Evolutionary conservation across 2,329 filamentous ascomycete genomes (phyloP).

Genomic region (Escovopsis sp.): DNA sequence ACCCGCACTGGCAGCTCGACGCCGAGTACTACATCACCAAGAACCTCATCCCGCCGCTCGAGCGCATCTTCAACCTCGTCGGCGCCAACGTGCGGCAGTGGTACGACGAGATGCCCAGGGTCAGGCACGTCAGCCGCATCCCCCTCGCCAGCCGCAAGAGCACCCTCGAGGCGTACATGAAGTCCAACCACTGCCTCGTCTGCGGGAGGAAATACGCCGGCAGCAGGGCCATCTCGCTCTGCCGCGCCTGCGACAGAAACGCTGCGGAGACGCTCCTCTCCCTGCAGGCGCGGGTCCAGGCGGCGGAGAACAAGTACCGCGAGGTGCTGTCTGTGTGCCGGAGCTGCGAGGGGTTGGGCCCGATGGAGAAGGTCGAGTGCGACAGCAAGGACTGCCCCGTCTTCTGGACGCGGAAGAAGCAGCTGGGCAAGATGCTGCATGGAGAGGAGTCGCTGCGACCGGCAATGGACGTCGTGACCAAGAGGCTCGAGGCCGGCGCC

Average conservation of each 20-base stretch:
- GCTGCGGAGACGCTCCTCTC: slow-evolving; percentile 46
- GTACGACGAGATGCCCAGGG: slow-evolving; percentile 95
- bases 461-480: slow-evolving; percentile 18
- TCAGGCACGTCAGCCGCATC: slow-evolving; percentile 48
- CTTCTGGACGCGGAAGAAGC: slow-evolving; percentile 65
- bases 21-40: slow-evolving; percentile 95
- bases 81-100: slow-evolving; percentile 81
- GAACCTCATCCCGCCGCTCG: slow-evolving; percentile 85
- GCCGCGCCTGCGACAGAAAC: slow-evolving; percentile 38
- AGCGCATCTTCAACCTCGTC: slow-evolving; percentile 92
- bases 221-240: slow-evolving; percentile 30
- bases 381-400: slow-evolving; percentile 88
- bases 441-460: slow-evolving; percentile 22
- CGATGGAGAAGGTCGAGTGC: slow-evolving; percentile 65
- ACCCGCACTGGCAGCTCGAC: slow-evolving; percentile 68
- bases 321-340: slow-evolving; percentile 62
- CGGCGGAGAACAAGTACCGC: slow-evolving; percentile 46
- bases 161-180: slow-evolving; percentile 92
- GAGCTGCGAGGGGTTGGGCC: slow-evolving; percentile 60
- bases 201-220: slow-evolving; percentile 33
- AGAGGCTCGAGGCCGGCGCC: slow-evolving; percentile 12
- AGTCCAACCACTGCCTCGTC: slow-evolving; percentile 60
- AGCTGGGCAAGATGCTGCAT: slow-evolving; percentile 31
- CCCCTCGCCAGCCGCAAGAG: slow-evolving; percentile 31
- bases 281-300: slow-evolving; percentile 46